Evolutionary conservation across 495 filamentous ascomycete genomes (phyloP).

Genomic region (Podospora pseudoanserina): DNA sequence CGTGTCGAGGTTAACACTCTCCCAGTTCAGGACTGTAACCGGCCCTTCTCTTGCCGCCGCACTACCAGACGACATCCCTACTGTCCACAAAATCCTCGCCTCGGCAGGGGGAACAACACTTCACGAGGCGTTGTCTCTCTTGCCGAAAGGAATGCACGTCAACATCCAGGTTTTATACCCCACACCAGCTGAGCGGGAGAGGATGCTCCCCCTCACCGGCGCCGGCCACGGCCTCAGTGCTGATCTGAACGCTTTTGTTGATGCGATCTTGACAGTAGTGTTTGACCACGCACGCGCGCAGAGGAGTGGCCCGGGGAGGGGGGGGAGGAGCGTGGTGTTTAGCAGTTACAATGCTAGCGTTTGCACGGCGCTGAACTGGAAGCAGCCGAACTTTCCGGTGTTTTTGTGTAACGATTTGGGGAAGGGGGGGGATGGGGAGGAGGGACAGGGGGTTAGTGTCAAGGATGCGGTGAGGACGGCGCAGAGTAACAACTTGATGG

Average conservation of each 20-base stretch:
- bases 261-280: slow-evolving; percentile 75
- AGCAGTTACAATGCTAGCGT: slow-evolving; percentile 84
- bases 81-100: slow-evolving; percentile 65
- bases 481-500: slow-evolving; percentile 97
- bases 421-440: slow-evolving; percentile 26
- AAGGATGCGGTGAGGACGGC: slow-evolving; percentile 94
- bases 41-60: slow-evolving; percentile 36
- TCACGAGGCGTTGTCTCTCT: slow-evolving; percentile 63
- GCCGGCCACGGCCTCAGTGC: slow-evolving; percentile 57
- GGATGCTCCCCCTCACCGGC: slow-evolving; percentile 41
- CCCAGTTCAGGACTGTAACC: slow-evolving; percentile 69
- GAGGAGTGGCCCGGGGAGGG: slow-evolving; percentile 37
- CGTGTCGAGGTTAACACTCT: slow-evolving; percentile 67
- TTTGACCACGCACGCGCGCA: slow-evolving; percentile 85
- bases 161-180: slow-evolving; percentile 87
- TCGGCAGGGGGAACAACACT: slow-evolving; percentile 65
- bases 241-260: slow-evolving; percentile 85
- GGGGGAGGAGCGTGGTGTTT: slow-evolving; percentile 81
- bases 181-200: slow-evolving; percentile 61
- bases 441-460: slow-evolving; percentile 52
- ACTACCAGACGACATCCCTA: slow-evolving; percentile 54
- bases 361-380: slow-evolving; percentile 95
- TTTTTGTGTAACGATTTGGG: slow-evolving; percentile 93
- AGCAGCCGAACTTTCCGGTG: slow-evolving; percentile 96
- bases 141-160: slow-evolving; percentile 75